Percentiles rank a stretch among this genome's conserved stretches.
Evolutionary conservation across 2,329 filamentous ascomycete species (phyloP).

Genomic region (Aureobasidium sp.): DNA sequence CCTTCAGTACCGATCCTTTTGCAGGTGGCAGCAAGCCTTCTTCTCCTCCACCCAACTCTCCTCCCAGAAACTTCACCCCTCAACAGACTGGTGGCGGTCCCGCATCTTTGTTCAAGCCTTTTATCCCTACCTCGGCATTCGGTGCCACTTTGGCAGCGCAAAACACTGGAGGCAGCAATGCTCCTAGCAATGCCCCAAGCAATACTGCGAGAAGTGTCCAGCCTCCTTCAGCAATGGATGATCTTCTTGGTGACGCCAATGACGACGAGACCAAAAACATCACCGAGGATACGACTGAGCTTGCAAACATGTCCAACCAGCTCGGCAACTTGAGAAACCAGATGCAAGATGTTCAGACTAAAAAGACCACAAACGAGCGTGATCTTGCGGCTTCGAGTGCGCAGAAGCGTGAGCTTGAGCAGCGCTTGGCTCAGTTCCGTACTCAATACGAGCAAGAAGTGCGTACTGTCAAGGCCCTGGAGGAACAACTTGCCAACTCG

Average conservation of each 20-base stretch:
- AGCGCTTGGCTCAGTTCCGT: slow-evolving; percentile 76
- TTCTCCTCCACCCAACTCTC: slow-evolving; percentile 36
- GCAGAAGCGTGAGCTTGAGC: slow-evolving; percentile 90
- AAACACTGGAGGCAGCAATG: slow-evolving; percentile 53
- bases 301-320: slow-evolving; percentile 94
- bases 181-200: slow-evolving; percentile 34
- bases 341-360: slow-evolving; percentile 84
- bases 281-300: slow-evolving; percentile 79
- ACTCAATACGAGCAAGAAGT: slow-evolving; percentile 89
- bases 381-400: slow-evolving; percentile 71
- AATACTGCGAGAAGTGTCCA: slow-evolving; percentile 20
- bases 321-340: slow-evolving; percentile 84
- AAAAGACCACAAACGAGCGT: slow-evolving; percentile 68
- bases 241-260: slow-evolving; percentile 84
- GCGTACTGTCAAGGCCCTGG: slow-evolving; percentile 70
- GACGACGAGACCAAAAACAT: slow-evolving; percentile 81
- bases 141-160: slow-evolving; percentile 73
- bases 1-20: slow-evolving; percentile 54
- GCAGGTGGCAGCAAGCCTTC: slow-evolving; percentile 37
- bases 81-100: slow-evolving; percentile 22
- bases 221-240: slow-evolving; percentile 51
- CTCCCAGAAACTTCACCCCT: slow-evolving; percentile 12
- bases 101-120: slow-evolving; percentile 67
- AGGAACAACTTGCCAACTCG: slow-evolving; percentile 70
- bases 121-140: slow-evolving; percentile 86